phyloP scores from a whole-genome alignment of 345 rosid species.

The Citropsis articulata region DNA sequence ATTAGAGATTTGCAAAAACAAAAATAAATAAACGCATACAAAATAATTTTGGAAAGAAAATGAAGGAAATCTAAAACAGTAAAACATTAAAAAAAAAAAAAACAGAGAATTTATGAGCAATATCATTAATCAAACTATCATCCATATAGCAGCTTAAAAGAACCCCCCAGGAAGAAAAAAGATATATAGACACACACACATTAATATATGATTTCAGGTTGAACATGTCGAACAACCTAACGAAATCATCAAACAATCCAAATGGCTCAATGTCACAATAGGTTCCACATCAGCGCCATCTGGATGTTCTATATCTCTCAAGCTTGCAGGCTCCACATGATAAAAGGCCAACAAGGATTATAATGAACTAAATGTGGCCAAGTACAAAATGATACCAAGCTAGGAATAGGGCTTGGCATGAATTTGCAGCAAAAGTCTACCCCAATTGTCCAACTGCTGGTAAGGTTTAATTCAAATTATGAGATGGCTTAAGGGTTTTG shows the following conservation, averaged over 20 bases:
- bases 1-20: slow-evolving; percentile 7
- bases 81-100: not conserved
- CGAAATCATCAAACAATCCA: not conserved
- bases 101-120: not conserved
- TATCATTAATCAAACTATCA: not conserved
- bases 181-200: too few species aligned
- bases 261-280: not conserved
- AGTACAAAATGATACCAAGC: not conserved
- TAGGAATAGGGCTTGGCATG: not conserved
- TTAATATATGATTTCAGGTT: not conserved
- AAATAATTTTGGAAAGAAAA: not conserved
- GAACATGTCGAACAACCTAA: too few species aligned
- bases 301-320: not conserved
- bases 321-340: not conserved
- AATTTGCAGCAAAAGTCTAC: not conserved
- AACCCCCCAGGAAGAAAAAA: not conserved
- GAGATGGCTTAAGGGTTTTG: not conserved
- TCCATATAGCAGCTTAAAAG: not conserved
- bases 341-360: not conserved
- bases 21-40: not conserved
- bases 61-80: not conserved
- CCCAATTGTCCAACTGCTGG: not conserved
- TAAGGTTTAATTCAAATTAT: not conserved
- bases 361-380: not conserved
- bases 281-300: not conserved